Base-by-base conservation (phyloP, 495 filamentous ascomycete species). In the Penicillium cosmopolitanum region DNA sequence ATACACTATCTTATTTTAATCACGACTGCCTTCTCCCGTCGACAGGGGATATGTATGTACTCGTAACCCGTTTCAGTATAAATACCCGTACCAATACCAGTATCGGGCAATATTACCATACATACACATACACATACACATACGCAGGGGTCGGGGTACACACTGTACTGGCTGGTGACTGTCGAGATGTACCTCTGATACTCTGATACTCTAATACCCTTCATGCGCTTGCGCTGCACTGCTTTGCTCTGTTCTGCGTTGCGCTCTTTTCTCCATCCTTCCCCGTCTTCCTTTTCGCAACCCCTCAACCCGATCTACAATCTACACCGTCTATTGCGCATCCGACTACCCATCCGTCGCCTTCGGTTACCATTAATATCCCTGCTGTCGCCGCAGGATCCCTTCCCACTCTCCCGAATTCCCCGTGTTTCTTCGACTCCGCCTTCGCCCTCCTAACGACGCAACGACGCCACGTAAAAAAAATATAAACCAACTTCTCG, bases 361-460 rank as follows among this genome's bases (percentile, higher is more conserved):
- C 8, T 44, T 19, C n/a, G n/a, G 4, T 16, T 43, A 3, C 40
- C 8, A 19, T 44, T 44, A 44, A 44, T 44, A 44, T 21, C n/a
- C 15, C 16, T 16, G 16, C 16, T 16, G 9, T 18, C 42, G 40
- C 40, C 40, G 15, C 42, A 44, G n/a, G 6, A n/a, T 13, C 25
- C 18, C 38, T 19, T 16, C 35, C 9, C 11, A 43, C 34, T 28
- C 55, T 38, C 53, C 34, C 53, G 19, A 15, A 53, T 33, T 43
- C 52, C 44, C 36, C 28, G 34, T 44, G 36, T 36, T 58, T 35
- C 50, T 38, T 42, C 13, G 13, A 28, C 16, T 44, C 65, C 42
- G 28, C 28, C 28, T 31, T 67, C 59, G 68, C 66, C 53, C 60
- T 59, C 51, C 62, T 59, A 61, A 74, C 61, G 71, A 74, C 71